Evolutionary conservation across 2,329 filamentous ascomycete species (phyloP).

Genomic region (Curvularia eragrostidis): DNA sequence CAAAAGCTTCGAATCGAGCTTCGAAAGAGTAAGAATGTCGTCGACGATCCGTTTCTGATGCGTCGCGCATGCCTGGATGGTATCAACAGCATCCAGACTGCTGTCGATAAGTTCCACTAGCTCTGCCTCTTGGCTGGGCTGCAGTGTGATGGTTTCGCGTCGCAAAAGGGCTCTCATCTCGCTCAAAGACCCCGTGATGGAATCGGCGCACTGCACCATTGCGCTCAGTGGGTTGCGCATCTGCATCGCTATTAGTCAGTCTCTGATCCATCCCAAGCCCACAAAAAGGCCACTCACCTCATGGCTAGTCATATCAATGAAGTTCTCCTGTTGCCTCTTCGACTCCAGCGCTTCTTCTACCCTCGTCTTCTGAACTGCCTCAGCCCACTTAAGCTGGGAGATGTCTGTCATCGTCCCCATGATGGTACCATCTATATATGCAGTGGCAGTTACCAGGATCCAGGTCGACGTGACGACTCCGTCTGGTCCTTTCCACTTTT

Average conservation of each 20-base stretch:
- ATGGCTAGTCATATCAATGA: conserved; percentile 37
- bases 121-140: conserved; percentile 3
- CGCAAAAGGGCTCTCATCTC: conserved; percentile 9
- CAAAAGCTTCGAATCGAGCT: conserved; percentile 33
- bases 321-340: conserved; percentile 33
- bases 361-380: conserved; percentile 17
- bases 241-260: conserved; percentile 7
- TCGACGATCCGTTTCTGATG: conserved; percentile 43
- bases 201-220: conserved; percentile 37
- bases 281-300: conserved; percentile 8
- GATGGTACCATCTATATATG: conserved; percentile 22
- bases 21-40: conserved; percentile 29
- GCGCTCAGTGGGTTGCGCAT: conserved; percentile 41
- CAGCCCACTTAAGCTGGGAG: conserved; percentile 44
- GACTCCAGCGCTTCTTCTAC: conserved; percentile 23
- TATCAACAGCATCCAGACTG: conserved; percentile 29
- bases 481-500: conserved; percentile 25
- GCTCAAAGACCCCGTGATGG: conserved; percentile 17
- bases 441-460: conserved; percentile 21
- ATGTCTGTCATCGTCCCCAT: conserved; percentile 45
- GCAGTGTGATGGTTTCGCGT: neutral
- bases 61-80: conserved; percentile 37
- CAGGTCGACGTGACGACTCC: conserved; percentile 20
- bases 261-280: neutral
- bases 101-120: conserved; percentile 10